Evolutionary conservation across 805 yeast species (phyloP), one percentile per base, ranked within the genome.

Genomic region (Metschnikowia henanensis): DNA sequence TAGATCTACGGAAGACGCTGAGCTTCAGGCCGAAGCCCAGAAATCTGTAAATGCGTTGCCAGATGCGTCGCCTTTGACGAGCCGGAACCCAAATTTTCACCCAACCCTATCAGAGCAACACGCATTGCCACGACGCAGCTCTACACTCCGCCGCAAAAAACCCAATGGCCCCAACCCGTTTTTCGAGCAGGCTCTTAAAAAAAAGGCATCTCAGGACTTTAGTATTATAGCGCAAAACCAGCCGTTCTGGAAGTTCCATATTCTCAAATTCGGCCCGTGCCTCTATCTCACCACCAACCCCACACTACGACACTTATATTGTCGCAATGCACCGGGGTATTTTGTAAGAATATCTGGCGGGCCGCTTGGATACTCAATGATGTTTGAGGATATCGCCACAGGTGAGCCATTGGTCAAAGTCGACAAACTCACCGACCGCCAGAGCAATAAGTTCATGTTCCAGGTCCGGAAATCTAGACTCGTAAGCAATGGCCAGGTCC

Each of bases 281-380:
- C 62, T 81, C 36, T 83, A 82, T 56, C 56, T 84, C 35, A 76
- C 89, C 1, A 84, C 91, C 0, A 84, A 81, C 52, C 90, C 90
- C 0, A 81, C 80, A 18, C 61, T 69, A 16, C 73, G 76, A 48
- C 89, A 84, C 57, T 59, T 77, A 29, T 76, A 73, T 50, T 76
- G 84, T 41, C 65, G 85, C 25, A 70, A 72, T 50, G 87, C 80
- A 0, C 89, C 89, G 0, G 81, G 87, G 3, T 81, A 77, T 53
- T 78, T 73, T 51, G 77, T 83, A 3, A 41, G 35, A 2, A 28
- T 46, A 3, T 30, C 39, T 2, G 44, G 44, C n/a, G 23, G 30
- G 13, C 7, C 18, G 10, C 22, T 26, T 13, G 33, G 37, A 17
- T 51, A 38, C 29, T 23, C 41, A 6, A 34, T 53, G 52, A 30